A percentile compares a stretch with the other conserved stretches of the same genome.
phyloP scores from a whole-genome alignment of 805 yeast species.

The Komagataella populi region DNA sequence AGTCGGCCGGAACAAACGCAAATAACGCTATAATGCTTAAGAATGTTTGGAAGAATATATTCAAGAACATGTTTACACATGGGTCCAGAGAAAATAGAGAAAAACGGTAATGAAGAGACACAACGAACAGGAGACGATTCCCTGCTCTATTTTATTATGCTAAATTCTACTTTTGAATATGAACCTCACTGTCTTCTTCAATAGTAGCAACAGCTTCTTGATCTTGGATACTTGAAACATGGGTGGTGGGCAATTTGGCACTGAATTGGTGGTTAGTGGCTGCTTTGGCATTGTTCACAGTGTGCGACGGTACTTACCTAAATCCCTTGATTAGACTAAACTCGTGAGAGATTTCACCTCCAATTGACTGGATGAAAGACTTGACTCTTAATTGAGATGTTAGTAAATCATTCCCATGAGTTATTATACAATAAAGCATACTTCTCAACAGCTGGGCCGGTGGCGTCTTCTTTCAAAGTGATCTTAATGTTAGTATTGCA shows the following conservation, averaged over 20 bases:
- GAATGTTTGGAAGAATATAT: too few species aligned
- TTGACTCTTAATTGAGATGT: slow-evolving; percentile 21
- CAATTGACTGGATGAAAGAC: slow-evolving; percentile 31
- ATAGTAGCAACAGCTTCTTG: slow-evolving; percentile 41
- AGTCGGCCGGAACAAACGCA: too few species aligned
- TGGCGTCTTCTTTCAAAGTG: slow-evolving; percentile 22
- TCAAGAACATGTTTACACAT: too few species aligned
- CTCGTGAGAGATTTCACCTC: slow-evolving; percentile 51
- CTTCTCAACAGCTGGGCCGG: slow-evolving; percentile 18
- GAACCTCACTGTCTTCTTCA: slow-evolving; percentile 60
- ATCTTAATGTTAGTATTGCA: slow-evolving; percentile 10
- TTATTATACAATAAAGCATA: slow-evolving; percentile 4
- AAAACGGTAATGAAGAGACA: background rate
- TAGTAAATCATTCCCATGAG: background rate
- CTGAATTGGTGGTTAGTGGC: slow-evolving; percentile 4
- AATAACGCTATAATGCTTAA: too few species aligned
- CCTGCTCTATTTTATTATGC: background rate
- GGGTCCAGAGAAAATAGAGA: background rate
- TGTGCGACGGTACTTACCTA: slow-evolving; percentile 17
- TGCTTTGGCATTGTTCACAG: background rate
- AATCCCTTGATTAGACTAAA: slow-evolving; percentile 57
- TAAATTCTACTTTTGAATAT: slow-evolving; percentile 15
- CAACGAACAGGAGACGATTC: background rate
- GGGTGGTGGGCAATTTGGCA: slow-evolving; percentile 41
- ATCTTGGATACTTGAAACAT: slow-evolving; percentile 28